Evolutionary conservation across 2,329 filamentous ascomycete genomes (phyloP).

Genomic region (Cryphonectria radicalis): DNA sequence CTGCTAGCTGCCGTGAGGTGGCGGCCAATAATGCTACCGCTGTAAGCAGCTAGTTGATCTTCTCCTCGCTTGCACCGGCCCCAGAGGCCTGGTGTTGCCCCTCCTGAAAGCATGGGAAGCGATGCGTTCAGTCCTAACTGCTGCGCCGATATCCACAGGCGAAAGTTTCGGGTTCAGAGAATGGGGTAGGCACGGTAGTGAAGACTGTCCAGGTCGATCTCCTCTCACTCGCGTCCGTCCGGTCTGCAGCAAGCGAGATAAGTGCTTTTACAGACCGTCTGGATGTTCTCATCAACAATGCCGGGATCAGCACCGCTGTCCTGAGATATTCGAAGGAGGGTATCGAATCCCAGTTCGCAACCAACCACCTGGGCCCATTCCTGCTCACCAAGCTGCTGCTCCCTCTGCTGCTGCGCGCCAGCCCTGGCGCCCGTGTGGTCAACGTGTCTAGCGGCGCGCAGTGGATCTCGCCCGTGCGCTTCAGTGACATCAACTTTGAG

Average conservation of each 20-base stretch:
- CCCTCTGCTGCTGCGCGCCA: slow-evolving; percentile 32
- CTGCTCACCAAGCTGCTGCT: slow-evolving; percentile 43
- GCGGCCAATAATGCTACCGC: slow-evolving; percentile 11
- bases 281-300: slow-evolving; percentile 49
- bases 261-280: slow-evolving; percentile 37
- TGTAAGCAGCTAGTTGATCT: slow-evolving; percentile 5
- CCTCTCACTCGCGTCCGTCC: slow-evolving; percentile 38
- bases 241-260: slow-evolving; percentile 35
- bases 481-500: slow-evolving; percentile 40
- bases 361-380: slow-evolving; percentile 43
- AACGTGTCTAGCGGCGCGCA: slow-evolving; percentile 30
- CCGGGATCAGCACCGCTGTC: slow-evolving; percentile 48
- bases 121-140: not conserved
- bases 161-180: slow-evolving; percentile 1
- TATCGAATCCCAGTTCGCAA: slow-evolving; percentile 41
- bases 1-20: slow-evolving; percentile 29
- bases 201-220: slow-evolving; percentile 38
- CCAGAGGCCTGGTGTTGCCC: slow-evolving; percentile 9
- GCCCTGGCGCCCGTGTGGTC: slow-evolving; percentile 33
- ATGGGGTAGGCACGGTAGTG: slow-evolving; percentile 30
- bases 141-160: slow-evolving; percentile 9
- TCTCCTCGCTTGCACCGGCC: not conserved
- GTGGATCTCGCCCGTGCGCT: slow-evolving; percentile 37
- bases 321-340: slow-evolving; percentile 39
- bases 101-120: not conserved